Evolutionary conservation across 1,284 basidiomycete genomes (phyloP), one percentile per base, ranked within the genome.

Genomic region (Pascua sp.): DNA sequence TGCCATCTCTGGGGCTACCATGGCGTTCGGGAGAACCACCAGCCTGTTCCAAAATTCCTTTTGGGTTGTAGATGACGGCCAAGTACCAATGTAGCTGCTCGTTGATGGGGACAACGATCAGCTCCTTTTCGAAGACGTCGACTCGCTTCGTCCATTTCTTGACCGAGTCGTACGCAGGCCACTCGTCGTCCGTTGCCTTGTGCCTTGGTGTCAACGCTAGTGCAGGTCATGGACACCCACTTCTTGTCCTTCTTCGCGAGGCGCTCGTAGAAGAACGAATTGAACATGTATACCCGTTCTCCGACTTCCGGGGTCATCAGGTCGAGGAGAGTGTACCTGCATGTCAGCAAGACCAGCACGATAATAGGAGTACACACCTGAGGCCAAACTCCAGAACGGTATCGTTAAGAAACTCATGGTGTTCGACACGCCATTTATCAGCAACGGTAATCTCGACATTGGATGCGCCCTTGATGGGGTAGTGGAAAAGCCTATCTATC

Each of bases 11-110:
- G 3, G 24, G 24, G 24, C 24, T 32, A 32, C 3, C 24, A 32
- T 32, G 24, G 24, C 24, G 24, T 32, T 32, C 24, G 24, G 24
- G 24, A 32, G 24, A 32, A 32, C 24, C 24, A 32, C 24, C 24
- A 32, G 24, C 7, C 24, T 3, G 24, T 32, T 32, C 24, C 41
- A 38, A 50, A 49, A 46, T 42, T 4, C 18, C 47, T 2, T 15
- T 36, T 0, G 96, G 95, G 59, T 90, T 87, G 75, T 86, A 88
- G 64, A 99, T 93, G 63, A 98, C 85, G 8, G 91, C 94, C 18
- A 98, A 83, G 74, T 96, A 98, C 96, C 96, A 98, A 78, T 99
- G 96, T 47, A 91, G 79, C 89, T 93, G 82, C 75, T 98, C 96
- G 69, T 98, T 97, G 77, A 99, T 96, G 1, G 96, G 96, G 2